These are phyloP conservation scores for Oryza australiensis DNA, from an alignment of 176 grass and related monocot genomes.

Conservation along the genomic window DNA sequence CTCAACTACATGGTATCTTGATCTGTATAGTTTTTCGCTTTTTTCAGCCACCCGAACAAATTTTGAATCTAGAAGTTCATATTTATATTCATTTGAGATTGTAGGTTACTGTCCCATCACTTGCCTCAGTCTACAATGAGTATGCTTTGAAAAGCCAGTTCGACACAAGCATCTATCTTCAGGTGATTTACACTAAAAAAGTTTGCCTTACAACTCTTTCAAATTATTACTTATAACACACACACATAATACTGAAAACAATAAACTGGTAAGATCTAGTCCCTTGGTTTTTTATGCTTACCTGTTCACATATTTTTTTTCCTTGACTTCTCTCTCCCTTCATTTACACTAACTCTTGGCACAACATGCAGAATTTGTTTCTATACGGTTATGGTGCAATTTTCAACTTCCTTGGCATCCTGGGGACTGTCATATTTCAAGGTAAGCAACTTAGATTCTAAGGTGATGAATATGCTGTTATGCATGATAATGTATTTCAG, in stretches of 20 bases:
- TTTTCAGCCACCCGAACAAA: conserved; percentile 6
- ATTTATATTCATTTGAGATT: conserved; percentile 34
- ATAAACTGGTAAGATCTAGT: neutral
- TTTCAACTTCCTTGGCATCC: conserved; percentile 95
- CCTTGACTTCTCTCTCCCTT: neutral
- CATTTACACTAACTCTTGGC: neutral
- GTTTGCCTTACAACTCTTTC: neutral
- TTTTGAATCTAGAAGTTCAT: conserved; percentile 19
- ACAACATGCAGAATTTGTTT: conserved; percentile 86
- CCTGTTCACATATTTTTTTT: conserved; percentile 18
- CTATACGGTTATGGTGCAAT: conserved; percentile 99
- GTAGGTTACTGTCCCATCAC: conserved; percentile 90
- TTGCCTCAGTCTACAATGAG: conserved; percentile 98
- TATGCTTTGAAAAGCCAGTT: conserved; percentile 99
- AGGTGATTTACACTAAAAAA: conserved; percentile 55
- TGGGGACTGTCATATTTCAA: conserved; percentile 85
- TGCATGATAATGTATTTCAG: neutral
- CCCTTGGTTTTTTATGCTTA: conserved; percentile 20
- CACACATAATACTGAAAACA: neutral
- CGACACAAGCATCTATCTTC: conserved; percentile 96
- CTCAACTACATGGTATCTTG: conserved; percentile 27
- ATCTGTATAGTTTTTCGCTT: neutral
- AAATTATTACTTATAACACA: neutral
- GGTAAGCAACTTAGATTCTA: conserved; percentile 48
- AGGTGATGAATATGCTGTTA: conserved; percentile 11